Evolutionary conservation across 169 alveolate species (phyloP), one percentile per base, ranked within the genome.

Genomic region (Eimeria falciformis): DNA sequence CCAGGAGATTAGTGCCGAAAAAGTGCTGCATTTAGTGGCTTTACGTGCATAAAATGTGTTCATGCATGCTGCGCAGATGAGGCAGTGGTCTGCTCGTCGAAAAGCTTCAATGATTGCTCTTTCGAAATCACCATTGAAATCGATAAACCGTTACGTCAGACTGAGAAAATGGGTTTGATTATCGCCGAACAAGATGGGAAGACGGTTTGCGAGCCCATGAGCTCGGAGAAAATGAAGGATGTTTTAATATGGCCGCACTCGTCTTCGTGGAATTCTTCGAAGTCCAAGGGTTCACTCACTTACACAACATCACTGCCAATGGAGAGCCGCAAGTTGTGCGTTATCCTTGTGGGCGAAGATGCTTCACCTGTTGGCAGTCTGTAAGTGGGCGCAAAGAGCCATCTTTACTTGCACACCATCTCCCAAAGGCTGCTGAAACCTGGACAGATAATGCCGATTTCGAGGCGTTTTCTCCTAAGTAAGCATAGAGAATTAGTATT

Each of bases 101-200:
- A n/a, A 3, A 75, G 55, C 37, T 46, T 81, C 11, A 55, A 40
- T 53, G 27, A 17, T 3, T 81, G 89, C 89, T 53, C 55, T 46
- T 25, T 81, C 3, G 75, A 81, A 66, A 46, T 81, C 50, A 81
- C 89, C 23, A 46, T 81, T 55, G 89, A 46, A 3, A 40, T 65
- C 23, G 50, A 56, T 17, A 75, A 50, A 27, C 17, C 0, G 1
- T 21, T 53, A 55, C 58, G 21, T 3, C 56, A 18, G 6, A 23
- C 6, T 45, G 68, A 37, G 17, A 53, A 29, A 40, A 5, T 81
- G 62, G 75, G 33, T 33, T 25, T 81, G 27, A 46, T 81, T 40
- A 4, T 81, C 12, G 89, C 33, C 29, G 89, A 27, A 21, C 89
- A 81, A 43, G 89, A 81, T 37, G 89, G 89, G 25, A 27, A 25